Evolutionary conservation across 2,329 filamentous ascomycete species (phyloP).

Genomic region (Thermomyces lanuginosus): DNA sequence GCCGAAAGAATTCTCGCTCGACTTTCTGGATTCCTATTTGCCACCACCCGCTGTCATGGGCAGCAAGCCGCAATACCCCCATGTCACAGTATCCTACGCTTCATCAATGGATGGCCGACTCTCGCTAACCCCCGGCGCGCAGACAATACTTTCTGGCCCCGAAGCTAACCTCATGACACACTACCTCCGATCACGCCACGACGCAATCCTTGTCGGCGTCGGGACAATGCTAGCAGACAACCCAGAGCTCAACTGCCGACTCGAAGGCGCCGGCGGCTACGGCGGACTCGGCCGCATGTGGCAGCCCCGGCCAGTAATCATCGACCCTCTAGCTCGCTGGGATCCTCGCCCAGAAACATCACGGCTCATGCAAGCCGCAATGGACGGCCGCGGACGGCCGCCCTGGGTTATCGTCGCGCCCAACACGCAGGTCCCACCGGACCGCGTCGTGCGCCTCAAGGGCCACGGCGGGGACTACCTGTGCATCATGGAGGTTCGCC

Average conservation of each 20-base stretch:
- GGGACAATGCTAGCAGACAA: slow-evolving; percentile 73
- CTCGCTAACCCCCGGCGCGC: slow-evolving; percentile 56
- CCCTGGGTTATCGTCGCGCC: slow-evolving; percentile 53
- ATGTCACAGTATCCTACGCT: slow-evolving; percentile 75
- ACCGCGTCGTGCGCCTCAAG: slow-evolving; percentile 30
- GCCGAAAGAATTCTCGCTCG: slow-evolving; percentile 23
- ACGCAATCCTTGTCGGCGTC: slow-evolving; percentile 70
- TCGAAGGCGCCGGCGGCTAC: slow-evolving; percentile 43
- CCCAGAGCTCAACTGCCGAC: slow-evolving; percentile 66
- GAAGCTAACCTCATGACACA: slow-evolving; percentile 86
- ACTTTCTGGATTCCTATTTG: slow-evolving; percentile 37
- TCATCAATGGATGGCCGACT: slow-evolving; percentile 73
- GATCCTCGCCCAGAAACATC: slow-evolving; percentile 42
- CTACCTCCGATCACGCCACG: slow-evolving; percentile 66
- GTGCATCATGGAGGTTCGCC: slow-evolving; percentile 22
- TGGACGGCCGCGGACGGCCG: slow-evolving; percentile 49
- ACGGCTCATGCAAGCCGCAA: slow-evolving; percentile 49
- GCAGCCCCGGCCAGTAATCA: slow-evolving; percentile 66
- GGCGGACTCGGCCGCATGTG: slow-evolving; percentile 34
- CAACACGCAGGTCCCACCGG: slow-evolving; percentile 29
- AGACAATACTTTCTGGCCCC: slow-evolving; percentile 66
- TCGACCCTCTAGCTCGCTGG: slow-evolving; percentile 71
- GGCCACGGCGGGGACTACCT: slow-evolving; percentile 32
- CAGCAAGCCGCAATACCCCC: slow-evolving; percentile 31
- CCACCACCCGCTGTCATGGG: slow-evolving; percentile 21